A percentile compares a stretch with the other conserved stretches of the same genome.
phyloP scores from a whole-genome alignment of 169 alveolate species.

The Plasmodium yoelii region DNA sequence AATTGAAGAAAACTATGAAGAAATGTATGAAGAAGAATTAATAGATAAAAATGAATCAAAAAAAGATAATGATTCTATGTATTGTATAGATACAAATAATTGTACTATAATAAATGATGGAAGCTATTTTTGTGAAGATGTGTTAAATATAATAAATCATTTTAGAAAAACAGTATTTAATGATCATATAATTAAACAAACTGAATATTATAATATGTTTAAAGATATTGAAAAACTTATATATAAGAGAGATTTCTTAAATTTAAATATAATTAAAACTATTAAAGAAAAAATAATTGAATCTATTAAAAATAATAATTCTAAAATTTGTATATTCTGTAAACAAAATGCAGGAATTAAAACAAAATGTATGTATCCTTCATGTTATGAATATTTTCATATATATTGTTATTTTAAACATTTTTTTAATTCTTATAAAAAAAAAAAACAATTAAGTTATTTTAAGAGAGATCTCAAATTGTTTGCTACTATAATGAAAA shows the following conservation, averaged over 20 bases:
- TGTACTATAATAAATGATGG: slow-evolving; percentile 25
- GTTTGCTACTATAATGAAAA: too few species aligned
- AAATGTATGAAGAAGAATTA: background rate
- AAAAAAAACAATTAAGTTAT: background rate
- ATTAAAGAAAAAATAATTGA: slow-evolving; percentile 37
- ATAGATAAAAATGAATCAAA: background rate
- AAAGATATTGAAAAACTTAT: slow-evolving; percentile 49
- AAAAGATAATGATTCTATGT: background rate
- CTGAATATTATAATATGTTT: slow-evolving; percentile 17
- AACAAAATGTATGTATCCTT: slow-evolving; percentile 62
- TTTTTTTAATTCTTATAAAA: background rate
- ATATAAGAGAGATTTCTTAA: slow-evolving; percentile 47
- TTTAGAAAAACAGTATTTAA: slow-evolving; percentile 9
- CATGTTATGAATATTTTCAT: slow-evolving; percentile 43
- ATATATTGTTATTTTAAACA: slow-evolving; percentile 44
- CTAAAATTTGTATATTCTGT: slow-evolving; percentile 25
- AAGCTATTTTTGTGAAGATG: slow-evolving; percentile 15
- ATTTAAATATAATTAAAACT: slow-evolving; percentile 21
- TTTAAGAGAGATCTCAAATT: background rate
- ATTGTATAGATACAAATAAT: slow-evolving; percentile 46
- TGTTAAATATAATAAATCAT: slow-evolving; percentile 11
- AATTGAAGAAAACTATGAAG: background rate
- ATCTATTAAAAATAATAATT: slow-evolving; percentile 14
- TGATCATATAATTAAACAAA: slow-evolving; percentile 2
- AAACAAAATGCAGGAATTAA: slow-evolving; percentile 16